Percentiles rank a stretch among this genome's conserved stretches.
phyloP scores from a whole-genome alignment of 495 filamentous ascomycete species.

The Cudoniella acicularis region DNA sequence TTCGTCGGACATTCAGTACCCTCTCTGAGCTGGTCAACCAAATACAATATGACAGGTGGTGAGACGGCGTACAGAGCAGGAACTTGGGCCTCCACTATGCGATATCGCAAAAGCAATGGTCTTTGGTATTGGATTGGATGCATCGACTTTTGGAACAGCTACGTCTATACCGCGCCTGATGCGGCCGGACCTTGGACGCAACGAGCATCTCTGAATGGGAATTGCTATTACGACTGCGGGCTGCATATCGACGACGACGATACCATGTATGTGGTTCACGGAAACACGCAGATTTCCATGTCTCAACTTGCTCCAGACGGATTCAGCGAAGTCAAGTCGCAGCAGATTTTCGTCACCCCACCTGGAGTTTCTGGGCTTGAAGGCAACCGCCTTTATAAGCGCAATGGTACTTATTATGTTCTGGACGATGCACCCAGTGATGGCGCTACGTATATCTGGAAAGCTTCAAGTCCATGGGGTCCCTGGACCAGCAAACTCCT shows the following conservation, averaged over 20 bases:
- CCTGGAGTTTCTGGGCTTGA: constrained; percentile 41
- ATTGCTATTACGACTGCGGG: constrained; percentile 58
- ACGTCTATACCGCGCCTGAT: constrained; percentile 43
- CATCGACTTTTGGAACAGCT: constrained; percentile 41
- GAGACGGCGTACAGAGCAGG: constrained; percentile 47
- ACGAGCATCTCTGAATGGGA: constrained; percentile 26
- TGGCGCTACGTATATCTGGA: constrained; percentile 43
- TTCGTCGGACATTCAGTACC: constrained; percentile 52
- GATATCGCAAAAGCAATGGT: constrained; percentile 42
- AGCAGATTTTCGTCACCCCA: constrained; percentile 37
- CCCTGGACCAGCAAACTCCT: constrained; percentile 41
- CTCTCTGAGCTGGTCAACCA: constrained; percentile 39
- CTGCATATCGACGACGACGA: constrained; percentile 53
- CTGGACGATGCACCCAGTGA: constrained; percentile 39
- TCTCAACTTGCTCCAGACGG: constrained; percentile 48
- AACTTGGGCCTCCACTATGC: constrained; percentile 52
- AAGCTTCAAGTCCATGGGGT: constrained; percentile 42
- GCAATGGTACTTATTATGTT: constrained; percentile 52
- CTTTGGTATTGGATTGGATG: constrained; percentile 57
- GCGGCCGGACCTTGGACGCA: constrained; percentile 38
- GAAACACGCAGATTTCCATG: constrained; percentile 43
- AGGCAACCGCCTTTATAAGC: constrained; percentile 54
- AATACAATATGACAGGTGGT: constrained; percentile 44
- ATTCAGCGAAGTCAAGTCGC: constrained; percentile 36
- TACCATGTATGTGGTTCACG: constrained; percentile 55